These are phyloP conservation scores for Trichoderma pleuroti DNA, from an alignment of 2,329 filamentous ascomycete species.

Conservation along the genomic window DNA sequence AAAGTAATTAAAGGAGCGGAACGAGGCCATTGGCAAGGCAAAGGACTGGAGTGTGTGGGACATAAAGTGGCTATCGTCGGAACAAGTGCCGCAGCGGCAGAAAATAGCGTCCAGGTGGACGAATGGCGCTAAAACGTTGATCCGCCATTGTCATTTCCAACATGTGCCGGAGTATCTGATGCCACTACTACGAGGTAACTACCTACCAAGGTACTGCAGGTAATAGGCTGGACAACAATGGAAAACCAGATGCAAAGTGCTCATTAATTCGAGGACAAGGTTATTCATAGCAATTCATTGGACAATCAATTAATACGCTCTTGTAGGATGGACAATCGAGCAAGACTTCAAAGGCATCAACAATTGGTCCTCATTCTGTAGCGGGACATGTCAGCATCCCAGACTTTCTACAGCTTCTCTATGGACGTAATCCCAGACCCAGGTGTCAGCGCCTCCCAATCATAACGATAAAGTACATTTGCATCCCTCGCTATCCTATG, in stretches of 20 bases:
- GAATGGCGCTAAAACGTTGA: slow-evolving; percentile 15
- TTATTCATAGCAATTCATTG: background rate
- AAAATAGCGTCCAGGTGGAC: background rate
- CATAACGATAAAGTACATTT: slow-evolving; percentile 22
- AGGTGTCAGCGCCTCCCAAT: slow-evolving; percentile 12
- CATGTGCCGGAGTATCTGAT: background rate
- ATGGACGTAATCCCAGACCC: slow-evolving; percentile 17
- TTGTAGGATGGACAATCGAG: background rate
- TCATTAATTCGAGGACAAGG: background rate
- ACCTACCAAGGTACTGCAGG: too few relatives aligned
- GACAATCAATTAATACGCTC: background rate
- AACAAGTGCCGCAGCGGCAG: slow-evolving; percentile 8
- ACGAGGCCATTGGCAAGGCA: background rate
- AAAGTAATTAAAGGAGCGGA: background rate
- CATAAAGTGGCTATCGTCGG: slow-evolving; percentile 20
- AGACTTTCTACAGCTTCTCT: slow-evolving; percentile 17
- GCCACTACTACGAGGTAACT: too few relatives aligned
- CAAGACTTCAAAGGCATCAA: background rate
- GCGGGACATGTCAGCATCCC: slow-evolving; percentile 7
- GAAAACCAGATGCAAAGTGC: too few relatives aligned
- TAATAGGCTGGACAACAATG: too few relatives aligned
- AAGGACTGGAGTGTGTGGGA: background rate
- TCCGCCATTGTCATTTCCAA: background rate
- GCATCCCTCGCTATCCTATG: slow-evolving; percentile 15
- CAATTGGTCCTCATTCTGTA: slow-evolving; percentile 12